Percentiles rank a stretch among this genome's conserved stretches.
These are phyloP conservation scores for Adansonia rubrostipa DNA, from an alignment of 441 rosid species.

Conservation along the genomic window DNA sequence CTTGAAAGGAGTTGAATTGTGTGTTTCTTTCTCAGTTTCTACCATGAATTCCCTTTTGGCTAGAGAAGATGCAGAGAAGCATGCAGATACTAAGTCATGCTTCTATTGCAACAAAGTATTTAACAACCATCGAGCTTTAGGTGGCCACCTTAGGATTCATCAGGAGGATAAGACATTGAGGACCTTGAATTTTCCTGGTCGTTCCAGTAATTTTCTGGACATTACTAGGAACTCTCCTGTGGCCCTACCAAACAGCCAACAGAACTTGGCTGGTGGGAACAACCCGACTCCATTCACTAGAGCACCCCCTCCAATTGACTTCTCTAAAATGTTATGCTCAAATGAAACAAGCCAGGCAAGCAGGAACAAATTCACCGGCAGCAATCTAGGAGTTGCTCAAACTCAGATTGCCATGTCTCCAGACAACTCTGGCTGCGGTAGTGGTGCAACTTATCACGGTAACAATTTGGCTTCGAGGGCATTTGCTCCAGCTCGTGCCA, in stretches of 20 bases:
- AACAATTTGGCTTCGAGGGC: slow-evolving; percentile 18
- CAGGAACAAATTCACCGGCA: slow-evolving; percentile 28
- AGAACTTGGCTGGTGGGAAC: slow-evolving; percentile 18
- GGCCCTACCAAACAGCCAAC: slow-evolving; percentile 18
- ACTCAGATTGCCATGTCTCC: slow-evolving; percentile 20
- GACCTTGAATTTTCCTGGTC: slow-evolving; percentile 15
- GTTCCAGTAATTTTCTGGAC: slow-evolving; percentile 17
- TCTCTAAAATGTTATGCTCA: slow-evolving; percentile 9
- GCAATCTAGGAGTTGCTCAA: slow-evolving; percentile 26
- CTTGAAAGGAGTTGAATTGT: slow-evolving; percentile 15
- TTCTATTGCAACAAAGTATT: slow-evolving; percentile 34
- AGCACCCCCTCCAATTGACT: slow-evolving; percentile 17
- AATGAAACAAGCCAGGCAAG: slow-evolving; percentile 2
- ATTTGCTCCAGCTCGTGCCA: slow-evolving; percentile 21
- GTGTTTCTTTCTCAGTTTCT: slow-evolving; percentile 26
- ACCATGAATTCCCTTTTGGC: slow-evolving; percentile 32
- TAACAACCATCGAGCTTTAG: slow-evolving; percentile 31
- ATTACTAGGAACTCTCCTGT: slow-evolving; percentile 11
- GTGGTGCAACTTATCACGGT: slow-evolving; percentile 23
- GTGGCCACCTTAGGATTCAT: slow-evolving; percentile 39
- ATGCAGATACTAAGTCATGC: slow-evolving; percentile 25
- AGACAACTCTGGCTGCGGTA: slow-evolving; percentile 19
- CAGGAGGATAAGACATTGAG: slow-evolving; percentile 22
- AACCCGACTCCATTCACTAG: slow-evolving; percentile 20
- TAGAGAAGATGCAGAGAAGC: slow-evolving; percentile 28